These are phyloP conservation scores for Globisporangium cylindrosporum DNA, from an alignment of 352 stramenopile genomes.

Conservation along the genomic window DNA sequence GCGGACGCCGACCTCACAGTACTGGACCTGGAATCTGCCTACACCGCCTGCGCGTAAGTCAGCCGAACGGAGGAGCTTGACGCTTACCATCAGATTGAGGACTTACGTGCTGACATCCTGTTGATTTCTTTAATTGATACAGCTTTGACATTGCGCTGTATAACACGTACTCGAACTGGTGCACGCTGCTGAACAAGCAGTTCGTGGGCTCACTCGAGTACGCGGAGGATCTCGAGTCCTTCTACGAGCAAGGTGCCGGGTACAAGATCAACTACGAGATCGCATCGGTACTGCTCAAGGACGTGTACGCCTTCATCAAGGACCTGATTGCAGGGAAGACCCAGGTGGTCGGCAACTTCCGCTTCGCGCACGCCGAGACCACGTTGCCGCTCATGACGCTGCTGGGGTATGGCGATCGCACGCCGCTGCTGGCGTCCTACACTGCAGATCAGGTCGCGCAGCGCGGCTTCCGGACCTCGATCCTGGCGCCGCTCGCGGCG, in stretches of 20 bases:
- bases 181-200: slow-evolving; percentile 30
- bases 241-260: slow-evolving; percentile 41
- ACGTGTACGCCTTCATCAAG: slow-evolving; percentile 34
- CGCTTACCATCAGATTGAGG: no score
- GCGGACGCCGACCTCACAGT: slow-evolving; percentile 19
- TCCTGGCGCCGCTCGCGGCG: slow-evolving; percentile 41
- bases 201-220: slow-evolving; percentile 38
- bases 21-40: slow-evolving; percentile 32
- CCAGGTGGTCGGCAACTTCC: slow-evolving; percentile 31
- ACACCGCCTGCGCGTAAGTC: slow-evolving; percentile 45
- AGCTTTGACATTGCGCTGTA: slow-evolving; percentile 54
- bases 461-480: slow-evolving; percentile 37
- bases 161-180: slow-evolving; percentile 36
- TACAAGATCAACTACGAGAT: slow-evolving; percentile 60
- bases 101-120: neutral
- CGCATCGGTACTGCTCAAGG: slow-evolving; percentile 31
- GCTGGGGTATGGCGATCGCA: slow-evolving; percentile 30
- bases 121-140: neutral
- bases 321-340: slow-evolving; percentile 7
- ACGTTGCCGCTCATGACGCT: slow-evolving; percentile 51
- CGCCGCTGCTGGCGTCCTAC: slow-evolving; percentile 27
- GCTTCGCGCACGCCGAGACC: slow-evolving; percentile 57
- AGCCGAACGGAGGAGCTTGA: no score
- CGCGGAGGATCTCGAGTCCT: slow-evolving; percentile 40
- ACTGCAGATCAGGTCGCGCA: slow-evolving; percentile 25